Percentiles rank a stretch among this genome's conserved stretches.
Evolutionary conservation across 2,329 filamentous ascomycete genomes (phyloP).

Genomic region (Beauveria pseudobassiana): DNA sequence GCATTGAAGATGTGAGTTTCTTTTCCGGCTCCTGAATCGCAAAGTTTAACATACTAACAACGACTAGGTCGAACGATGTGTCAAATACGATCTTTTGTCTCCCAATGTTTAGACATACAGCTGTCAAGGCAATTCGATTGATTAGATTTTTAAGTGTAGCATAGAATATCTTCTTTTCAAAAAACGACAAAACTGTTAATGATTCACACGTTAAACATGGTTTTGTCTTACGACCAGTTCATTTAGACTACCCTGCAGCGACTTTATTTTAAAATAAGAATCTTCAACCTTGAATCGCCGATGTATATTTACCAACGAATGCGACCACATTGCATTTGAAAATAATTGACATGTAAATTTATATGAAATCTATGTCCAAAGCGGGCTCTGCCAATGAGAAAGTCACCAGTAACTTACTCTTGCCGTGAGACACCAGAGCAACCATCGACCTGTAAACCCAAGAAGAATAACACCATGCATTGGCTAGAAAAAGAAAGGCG

Average conservation of each 20-base stretch:
- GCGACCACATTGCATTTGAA: background rate
- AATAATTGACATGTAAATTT: background rate
- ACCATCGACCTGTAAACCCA: background rate
- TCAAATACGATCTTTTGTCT: conserved; percentile 82
- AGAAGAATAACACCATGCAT: background rate
- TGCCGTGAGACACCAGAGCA: conserved; percentile 1
- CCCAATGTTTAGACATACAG: conserved; percentile 63
- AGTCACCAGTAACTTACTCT: background rate
- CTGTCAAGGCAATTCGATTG: background rate
- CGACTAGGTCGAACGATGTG: conserved; percentile 69
- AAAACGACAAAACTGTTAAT: background rate
- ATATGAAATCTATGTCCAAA: background rate
- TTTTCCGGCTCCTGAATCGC: background rate
- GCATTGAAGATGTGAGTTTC: conserved; percentile 70
- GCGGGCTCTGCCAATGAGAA: background rate
- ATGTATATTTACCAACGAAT: background rate
- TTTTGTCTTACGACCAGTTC: background rate
- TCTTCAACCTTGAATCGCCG: no score
- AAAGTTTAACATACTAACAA: background rate
- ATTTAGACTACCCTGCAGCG: background rate
- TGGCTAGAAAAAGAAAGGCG: background rate
- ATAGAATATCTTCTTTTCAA: background rate
- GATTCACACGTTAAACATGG: background rate
- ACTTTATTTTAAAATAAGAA: no score
- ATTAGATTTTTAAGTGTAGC: conserved; percentile 5